Evolutionary conservation across 2,329 filamentous ascomycete genomes (phyloP).

Genomic region (Calonectria leucothoes): DNA sequence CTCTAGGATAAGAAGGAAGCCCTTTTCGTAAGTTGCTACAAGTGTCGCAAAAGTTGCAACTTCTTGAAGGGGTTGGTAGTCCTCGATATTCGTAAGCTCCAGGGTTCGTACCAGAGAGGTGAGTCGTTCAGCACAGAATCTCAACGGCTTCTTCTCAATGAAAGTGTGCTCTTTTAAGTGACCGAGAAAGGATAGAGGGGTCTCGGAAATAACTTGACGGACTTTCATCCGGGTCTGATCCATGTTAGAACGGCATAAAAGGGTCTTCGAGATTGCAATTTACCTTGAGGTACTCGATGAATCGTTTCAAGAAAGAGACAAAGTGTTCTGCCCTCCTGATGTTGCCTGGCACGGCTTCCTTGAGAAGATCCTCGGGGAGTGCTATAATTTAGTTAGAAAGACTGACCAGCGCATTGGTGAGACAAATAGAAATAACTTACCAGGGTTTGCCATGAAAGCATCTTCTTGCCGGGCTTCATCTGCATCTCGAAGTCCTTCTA

Average conservation of each 20-base stretch:
- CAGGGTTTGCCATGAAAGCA: constrained; percentile 95
- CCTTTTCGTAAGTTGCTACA: constrained; percentile 95
- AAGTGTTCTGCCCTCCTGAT: constrained; percentile 97
- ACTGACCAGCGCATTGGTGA: neutral
- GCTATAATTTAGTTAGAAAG: constrained; percentile 55
- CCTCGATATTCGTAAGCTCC: constrained; percentile 97
- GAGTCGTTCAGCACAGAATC: constrained; percentile 94
- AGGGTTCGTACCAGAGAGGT: constrained; percentile 95
- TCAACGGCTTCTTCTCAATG: constrained; percentile 94
- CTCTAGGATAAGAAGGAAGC: constrained; percentile 95
- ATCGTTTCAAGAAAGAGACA: constrained; percentile 91
- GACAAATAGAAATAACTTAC: constrained; percentile 45
- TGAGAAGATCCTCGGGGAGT: constrained; percentile 91
- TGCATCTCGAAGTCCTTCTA: constrained; percentile 88
- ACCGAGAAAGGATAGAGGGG: constrained; percentile 90
- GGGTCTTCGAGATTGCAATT: neutral
- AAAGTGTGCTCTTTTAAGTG: constrained; percentile 97
- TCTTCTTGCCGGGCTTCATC: constrained; percentile 94
- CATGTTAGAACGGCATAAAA: constrained; percentile 7
- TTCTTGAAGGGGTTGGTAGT: constrained; percentile 96
- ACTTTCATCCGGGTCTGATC: constrained; percentile 94
- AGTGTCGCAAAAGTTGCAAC: constrained; percentile 97
- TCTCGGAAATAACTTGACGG: constrained; percentile 96
- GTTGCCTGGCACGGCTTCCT: constrained; percentile 96
- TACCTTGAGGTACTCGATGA: constrained; percentile 94